phyloP scores from a whole-genome alignment of 345 rosid genomes.

The Aquilaria sinensis region DNA sequence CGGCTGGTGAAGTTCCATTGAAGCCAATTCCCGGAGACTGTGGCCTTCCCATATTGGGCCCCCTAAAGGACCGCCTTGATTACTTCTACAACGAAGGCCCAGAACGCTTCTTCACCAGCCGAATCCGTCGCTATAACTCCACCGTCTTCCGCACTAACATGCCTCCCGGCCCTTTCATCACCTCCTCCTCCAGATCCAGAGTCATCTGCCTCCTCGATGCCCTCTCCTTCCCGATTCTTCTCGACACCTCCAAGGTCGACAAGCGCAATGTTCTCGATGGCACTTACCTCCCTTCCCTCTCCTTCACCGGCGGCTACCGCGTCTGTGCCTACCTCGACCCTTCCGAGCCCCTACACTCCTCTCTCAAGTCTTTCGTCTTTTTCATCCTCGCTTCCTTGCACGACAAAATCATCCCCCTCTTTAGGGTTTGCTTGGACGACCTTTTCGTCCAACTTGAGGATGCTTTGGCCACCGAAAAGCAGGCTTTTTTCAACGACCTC shows the following conservation, averaged over 20 bases:
- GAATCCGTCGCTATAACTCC: conserved; percentile 21
- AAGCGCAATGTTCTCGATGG: conserved; percentile 31
- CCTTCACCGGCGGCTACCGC: conserved; percentile 37
- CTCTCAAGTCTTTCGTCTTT: conserved; percentile 25
- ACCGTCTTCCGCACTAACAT: conserved; percentile 36
- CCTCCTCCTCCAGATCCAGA: conserved; percentile 12
- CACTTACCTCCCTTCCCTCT: conserved; percentile 33
- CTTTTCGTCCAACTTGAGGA: conserved; percentile 28
- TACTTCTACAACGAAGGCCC: conserved; percentile 44
- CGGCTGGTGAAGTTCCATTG: conserved; percentile 13
- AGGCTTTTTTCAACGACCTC: conserved; percentile 16
- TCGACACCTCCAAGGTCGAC: conserved; percentile 37
- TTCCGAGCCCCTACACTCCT: conserved; percentile 29
- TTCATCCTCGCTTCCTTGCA: conserved; percentile 19
- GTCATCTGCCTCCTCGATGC: conserved; percentile 34
- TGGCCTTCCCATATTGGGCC: conserved; percentile 31
- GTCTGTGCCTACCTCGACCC: conserved; percentile 37
- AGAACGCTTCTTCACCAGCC: conserved; percentile 28
- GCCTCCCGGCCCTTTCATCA: conserved; percentile 52
- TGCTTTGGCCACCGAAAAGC: conserved; percentile 9
- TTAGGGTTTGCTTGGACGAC: conserved; percentile 14
- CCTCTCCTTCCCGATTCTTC: conserved; percentile 33
- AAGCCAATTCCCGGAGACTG: conserved; percentile 34
- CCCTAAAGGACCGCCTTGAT: conserved; percentile 36
- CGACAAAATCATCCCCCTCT: conserved; percentile 23